Evolutionary conservation across 225 moss, liverwort and hornwort genomes (phyloP).

Genomic region (Marchantia polymorpha): DNA sequence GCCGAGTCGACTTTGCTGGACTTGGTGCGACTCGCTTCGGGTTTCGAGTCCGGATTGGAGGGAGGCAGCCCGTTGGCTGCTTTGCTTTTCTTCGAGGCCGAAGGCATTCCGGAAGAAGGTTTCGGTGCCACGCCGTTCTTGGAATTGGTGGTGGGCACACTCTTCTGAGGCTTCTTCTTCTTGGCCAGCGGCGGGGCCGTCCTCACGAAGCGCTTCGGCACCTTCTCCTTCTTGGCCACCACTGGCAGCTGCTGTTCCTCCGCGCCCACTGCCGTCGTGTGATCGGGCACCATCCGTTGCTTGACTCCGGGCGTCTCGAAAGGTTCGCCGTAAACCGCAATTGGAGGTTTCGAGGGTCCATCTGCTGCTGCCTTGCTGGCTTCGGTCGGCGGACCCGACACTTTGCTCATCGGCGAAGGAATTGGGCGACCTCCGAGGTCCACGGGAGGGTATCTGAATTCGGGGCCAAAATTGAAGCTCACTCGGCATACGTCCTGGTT

Average conservation of each 20-base stretch:
- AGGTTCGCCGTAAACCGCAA: constrained; percentile 15
- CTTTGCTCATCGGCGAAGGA: constrained; percentile 78
- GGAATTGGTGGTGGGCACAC: background rate
- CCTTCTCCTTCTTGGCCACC: constrained; percentile 12
- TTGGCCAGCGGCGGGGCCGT: constrained; percentile 10
- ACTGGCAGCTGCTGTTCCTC: background rate
- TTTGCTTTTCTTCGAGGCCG: constrained; percentile 16
- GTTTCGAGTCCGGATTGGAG: constrained; percentile 12
- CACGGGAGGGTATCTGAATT: constrained; percentile 61
- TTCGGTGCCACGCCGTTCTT: constrained; percentile 16
- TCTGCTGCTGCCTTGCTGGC: constrained; percentile 21
- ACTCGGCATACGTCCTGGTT: constrained; percentile 73
- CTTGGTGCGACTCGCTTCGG: constrained; percentile 11
- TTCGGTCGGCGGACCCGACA: constrained; percentile 42
- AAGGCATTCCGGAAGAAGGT: background rate
- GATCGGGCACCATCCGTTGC: constrained; percentile 32
- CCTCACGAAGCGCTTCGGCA: constrained; percentile 15
- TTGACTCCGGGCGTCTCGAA: constrained; percentile 24
- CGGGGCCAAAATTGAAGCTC: constrained; percentile 93
- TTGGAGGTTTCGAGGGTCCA: background rate
- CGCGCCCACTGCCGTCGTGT: constrained; percentile 2
- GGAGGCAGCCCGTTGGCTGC: constrained; percentile 8
- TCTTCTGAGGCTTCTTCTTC: constrained; percentile 22
- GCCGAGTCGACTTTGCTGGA: constrained; percentile 2
- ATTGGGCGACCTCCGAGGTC: constrained; percentile 73